phyloP scores from a whole-genome alignment of 176 grass and related monocot genomes.

The Oryza nivara region DNA sequence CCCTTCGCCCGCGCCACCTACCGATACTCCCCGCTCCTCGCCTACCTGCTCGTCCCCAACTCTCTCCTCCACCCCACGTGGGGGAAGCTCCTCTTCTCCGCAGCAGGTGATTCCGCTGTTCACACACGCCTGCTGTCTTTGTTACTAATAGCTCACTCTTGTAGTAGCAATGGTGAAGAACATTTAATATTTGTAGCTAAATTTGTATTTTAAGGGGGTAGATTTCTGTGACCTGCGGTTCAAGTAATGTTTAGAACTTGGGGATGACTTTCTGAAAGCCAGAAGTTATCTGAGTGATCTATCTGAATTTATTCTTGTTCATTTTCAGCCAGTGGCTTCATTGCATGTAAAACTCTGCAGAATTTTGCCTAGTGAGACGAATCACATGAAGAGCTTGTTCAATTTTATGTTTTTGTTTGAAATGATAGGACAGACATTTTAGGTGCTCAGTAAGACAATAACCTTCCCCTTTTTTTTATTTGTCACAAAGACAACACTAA shows the following conservation, averaged over 20 bases:
- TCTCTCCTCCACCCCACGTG: conserved; percentile 65
- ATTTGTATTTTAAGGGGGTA: neutral
- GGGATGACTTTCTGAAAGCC: neutral
- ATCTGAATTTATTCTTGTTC: neutral
- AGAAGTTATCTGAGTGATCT: neutral
- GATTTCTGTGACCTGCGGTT: neutral
- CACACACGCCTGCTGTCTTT: neutral
- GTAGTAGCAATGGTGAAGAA: neutral
- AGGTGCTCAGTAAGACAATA: neutral
- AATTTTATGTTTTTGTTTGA: neutral
- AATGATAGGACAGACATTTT: neutral
- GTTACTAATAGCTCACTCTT: neutral
- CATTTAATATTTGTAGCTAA: neutral
- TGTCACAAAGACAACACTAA: neutral
- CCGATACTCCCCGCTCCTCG: conserved; percentile 87
- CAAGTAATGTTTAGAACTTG: neutral
- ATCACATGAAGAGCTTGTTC: neutral
- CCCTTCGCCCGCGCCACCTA: conserved; percentile 89
- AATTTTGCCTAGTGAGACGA: neutral
- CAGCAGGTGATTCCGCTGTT: conserved; percentile 56
- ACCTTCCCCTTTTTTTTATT: neutral
- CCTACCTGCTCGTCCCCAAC: conserved; percentile 84
- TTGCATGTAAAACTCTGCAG: neutral
- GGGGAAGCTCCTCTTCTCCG: conserved; percentile 91
- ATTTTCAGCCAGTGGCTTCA: neutral